Percentiles rank a stretch among this genome's conserved stretches.
Conservation (phyloP, 306 rosid species). For the Vicia sativa region DNA sequence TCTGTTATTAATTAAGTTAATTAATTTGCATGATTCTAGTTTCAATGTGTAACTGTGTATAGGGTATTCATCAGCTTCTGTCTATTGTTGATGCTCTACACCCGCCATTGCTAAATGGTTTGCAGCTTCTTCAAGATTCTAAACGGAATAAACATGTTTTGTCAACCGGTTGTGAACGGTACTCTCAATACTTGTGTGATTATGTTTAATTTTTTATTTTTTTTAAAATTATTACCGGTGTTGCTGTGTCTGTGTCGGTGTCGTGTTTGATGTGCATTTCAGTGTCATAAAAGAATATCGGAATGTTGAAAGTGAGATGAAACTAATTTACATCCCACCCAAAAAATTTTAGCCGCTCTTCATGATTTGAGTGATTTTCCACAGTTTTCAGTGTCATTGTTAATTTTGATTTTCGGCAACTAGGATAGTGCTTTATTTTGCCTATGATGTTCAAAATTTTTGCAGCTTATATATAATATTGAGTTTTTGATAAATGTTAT, state of each 20-base stretch:
- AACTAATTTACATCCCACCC: slow-evolving; percentile 4
- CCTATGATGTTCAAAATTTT: background rate
- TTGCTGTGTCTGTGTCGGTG: background rate
- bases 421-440: background rate
- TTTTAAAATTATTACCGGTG: too few relatives aligned
- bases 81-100: slow-evolving; percentile 41
- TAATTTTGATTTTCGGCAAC: background rate
- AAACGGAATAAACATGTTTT: slow-evolving; percentile 49
- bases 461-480: slow-evolving; percentile 20
- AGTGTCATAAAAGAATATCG: background rate
- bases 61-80: slow-evolving; percentile 50
- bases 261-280: background rate
- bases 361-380: background rate
- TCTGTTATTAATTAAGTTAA: background rate
- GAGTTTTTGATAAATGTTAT: slow-evolving; percentile 19
- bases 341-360: slow-evolving; percentile 1
- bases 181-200: background rate
- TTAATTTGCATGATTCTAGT: background rate
- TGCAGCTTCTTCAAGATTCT: slow-evolving; percentile 49
- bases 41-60: slow-evolving; percentile 3
- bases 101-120: slow-evolving; percentile 46
- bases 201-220: too few relatives aligned
- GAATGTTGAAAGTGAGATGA: slow-evolving; percentile 14
- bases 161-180: slow-evolving; percentile 77
- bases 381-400: background rate